These are phyloP conservation scores for Candida schatavii DNA, from an alignment of 805 yeast genomes.

Conservation along the genomic window DNA sequence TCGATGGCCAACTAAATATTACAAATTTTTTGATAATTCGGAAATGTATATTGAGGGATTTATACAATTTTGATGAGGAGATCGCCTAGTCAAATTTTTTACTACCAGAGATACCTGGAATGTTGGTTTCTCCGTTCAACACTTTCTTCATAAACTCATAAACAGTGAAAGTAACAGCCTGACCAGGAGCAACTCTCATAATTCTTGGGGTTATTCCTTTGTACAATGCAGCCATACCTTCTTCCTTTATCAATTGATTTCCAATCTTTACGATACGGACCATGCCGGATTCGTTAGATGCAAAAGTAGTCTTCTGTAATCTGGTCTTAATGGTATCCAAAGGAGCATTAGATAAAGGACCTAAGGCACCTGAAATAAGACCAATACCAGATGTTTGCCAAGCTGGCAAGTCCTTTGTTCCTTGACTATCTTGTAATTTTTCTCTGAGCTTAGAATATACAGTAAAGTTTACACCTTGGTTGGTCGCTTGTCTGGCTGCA, in stretches of 20 bases:
- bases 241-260: constrained; percentile 76
- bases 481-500: constrained; percentile 96
- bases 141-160: constrained; percentile 81
- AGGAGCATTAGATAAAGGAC: constrained; percentile 97
- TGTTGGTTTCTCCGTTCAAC: constrained; percentile 37
- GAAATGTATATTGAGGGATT: too few species aligned
- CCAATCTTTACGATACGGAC: constrained; percentile 81
- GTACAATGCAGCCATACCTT: constrained; percentile 56
- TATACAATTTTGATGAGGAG: too few species aligned
- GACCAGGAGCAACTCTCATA: constrained; percentile 99
- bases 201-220: constrained; percentile 95
- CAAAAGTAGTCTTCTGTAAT: constrained; percentile 84
- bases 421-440: constrained; percentile 60
- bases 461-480: constrained; percentile 97
- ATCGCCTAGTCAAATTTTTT: constrained; percentile 1
- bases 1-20: too few species aligned
- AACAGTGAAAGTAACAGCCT: constrained; percentile 96
- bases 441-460: constrained; percentile 85
- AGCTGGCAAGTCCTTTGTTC: constrained; percentile 65
- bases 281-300: constrained; percentile 65
- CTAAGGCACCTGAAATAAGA: constrained; percentile 91
- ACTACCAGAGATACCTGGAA: constrained; percentile 3
- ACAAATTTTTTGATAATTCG: too few species aligned
- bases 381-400: constrained; percentile 96
- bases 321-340: constrained; percentile 96